Conservation (phyloP, 2,329 filamentous ascomycete genomes). For the Clonostachys byssicola region DNA sequence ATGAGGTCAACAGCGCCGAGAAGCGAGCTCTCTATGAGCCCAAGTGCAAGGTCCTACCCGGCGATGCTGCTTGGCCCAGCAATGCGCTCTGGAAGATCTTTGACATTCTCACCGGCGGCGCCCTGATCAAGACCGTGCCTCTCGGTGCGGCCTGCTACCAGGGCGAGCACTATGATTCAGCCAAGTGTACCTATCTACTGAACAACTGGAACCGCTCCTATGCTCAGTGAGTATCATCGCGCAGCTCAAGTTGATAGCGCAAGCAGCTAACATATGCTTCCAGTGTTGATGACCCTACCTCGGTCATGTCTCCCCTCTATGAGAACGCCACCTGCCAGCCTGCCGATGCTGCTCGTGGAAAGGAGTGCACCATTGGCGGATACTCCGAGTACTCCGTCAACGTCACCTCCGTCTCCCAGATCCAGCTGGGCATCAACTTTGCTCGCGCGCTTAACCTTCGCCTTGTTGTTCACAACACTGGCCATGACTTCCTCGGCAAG, state of each 20-base stretch:
- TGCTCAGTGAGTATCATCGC: constrained; percentile 3
- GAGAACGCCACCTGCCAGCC: constrained; percentile 30
- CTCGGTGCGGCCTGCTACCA: constrained; percentile 24
- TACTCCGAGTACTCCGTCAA: constrained; percentile 36
- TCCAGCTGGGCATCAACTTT: constrained; percentile 41
- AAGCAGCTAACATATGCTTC: constrained; percentile 1
- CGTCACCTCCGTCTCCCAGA: constrained; percentile 31
- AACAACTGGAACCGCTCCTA: constrained; percentile 12
- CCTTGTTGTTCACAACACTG: constrained; percentile 47
- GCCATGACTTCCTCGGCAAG: constrained; percentile 51
- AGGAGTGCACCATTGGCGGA: constrained; percentile 30
- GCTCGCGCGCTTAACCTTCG: constrained; percentile 40
- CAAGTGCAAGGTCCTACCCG: constrained; percentile 19
- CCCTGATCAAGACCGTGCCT: constrained; percentile 22
- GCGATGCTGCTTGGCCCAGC: constrained; percentile 17
- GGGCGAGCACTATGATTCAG: constrained; percentile 15
- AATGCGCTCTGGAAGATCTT: constrained; percentile 22
- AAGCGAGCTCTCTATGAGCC: neutral
- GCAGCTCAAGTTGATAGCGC: neutral
- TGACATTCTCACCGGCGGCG: constrained; percentile 21
- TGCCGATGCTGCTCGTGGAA: constrained; percentile 12
- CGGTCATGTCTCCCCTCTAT: constrained; percentile 32
- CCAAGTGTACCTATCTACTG: constrained; percentile 13
- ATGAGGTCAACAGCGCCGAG: constrained; percentile 4
- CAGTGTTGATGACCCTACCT: constrained; percentile 29